Base-by-base conservation (phyloP, 78 protist species). In the Creolimax fragrantissima region DNA sequence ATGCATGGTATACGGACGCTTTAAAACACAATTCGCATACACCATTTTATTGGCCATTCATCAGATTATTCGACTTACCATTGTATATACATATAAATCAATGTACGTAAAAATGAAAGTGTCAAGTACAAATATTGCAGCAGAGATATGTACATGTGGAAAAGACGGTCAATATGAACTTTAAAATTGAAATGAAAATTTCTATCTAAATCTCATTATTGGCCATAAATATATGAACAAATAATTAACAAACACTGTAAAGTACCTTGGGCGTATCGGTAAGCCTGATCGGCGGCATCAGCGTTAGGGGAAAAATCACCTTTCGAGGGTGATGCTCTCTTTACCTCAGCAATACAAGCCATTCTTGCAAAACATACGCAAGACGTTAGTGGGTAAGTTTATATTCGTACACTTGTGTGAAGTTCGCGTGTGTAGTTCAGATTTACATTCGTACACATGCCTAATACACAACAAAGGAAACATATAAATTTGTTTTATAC, bases 251-350 rank as follows among this genome's bases (percentile, higher is more conserved):
- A 17, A 58, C 74, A 58, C 74, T 0, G 74, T 58, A 58, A 32
- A 17, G 74, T 6, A 45, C 45, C 89, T 37, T 41, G 17, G 3
- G 89, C 88, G 35, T 44, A 91, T 67, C 39, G 17, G 35, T 2
- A 45, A 2, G 81, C 92, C 4, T 88, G 92, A 24, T 4, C 74
- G 2, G 92, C 41, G 3, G 92, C 95, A 42, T 94, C 66, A 3
- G 83, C 3, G 41, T 42, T 90, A 4, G 58, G 41, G 0, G 95
- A 94, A 32, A 95, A 93, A 91, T 95, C 95, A 4, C 95, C 95
- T 44, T 89, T 92, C 35, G 84, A 37, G 3, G 96, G 96, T 7
- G 93, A 86, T 5, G 96, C 96, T 0, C 94, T 45, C 95, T 95
- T 95, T 37, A 95, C 6, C 74, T 94, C 95, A 1, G 92, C 95